A percentile compares a stretch with the other conserved stretches of the same genome.
phyloP scores from a whole-genome alignment of 2,329 filamentous ascomycete genomes.

The Coniochaeta hoffmannii region DNA sequence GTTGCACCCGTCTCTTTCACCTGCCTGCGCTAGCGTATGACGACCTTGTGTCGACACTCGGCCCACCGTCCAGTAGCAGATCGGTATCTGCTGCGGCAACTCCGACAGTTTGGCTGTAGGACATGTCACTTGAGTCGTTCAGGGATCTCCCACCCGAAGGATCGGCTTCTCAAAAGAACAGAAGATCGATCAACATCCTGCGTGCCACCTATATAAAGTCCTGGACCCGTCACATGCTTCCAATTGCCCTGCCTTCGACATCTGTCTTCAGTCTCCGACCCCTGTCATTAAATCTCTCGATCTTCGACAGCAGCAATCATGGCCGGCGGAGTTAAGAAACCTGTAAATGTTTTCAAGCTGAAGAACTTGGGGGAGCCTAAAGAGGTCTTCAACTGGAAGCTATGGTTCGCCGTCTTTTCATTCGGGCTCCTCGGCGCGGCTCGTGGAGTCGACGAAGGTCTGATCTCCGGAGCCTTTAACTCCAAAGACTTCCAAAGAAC shows the following conservation, averaged over 20 bases:
- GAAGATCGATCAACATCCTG: not conserved
- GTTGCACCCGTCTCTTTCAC: not conserved
- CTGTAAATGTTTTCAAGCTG: conserved; percentile 56
- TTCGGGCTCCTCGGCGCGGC: conserved; percentile 72
- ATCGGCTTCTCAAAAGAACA: not conserved
- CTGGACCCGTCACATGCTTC: not conserved
- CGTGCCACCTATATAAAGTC: not conserved
- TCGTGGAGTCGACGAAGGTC: conserved; percentile 71
- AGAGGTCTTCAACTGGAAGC: conserved; percentile 67
- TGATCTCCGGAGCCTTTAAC: conserved; percentile 66
- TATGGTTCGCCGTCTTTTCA: conserved; percentile 69
- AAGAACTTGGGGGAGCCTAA: conserved; percentile 58
- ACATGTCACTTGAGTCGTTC: not conserved
- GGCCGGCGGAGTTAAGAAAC: conserved; percentile 46
- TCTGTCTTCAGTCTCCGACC: not conserved
- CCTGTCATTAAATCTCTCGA: not conserved
- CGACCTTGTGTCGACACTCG: not conserved
- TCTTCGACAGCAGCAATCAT: conserved; percentile 23
- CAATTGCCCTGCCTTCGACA: not conserved
- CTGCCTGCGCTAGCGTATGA: not conserved
- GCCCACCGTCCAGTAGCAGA: not conserved
- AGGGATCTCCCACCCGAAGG: not conserved
- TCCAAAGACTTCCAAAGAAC: conserved; percentile 54
- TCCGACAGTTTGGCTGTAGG: not conserved
- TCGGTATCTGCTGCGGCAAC: not conserved